A percentile compares a stretch with the other conserved stretches of the same genome.
These are phyloP conservation scores for Nitzschia palea DNA, from an alignment of 108 stramenopile genomes.

Conservation along the genomic window DNA sequence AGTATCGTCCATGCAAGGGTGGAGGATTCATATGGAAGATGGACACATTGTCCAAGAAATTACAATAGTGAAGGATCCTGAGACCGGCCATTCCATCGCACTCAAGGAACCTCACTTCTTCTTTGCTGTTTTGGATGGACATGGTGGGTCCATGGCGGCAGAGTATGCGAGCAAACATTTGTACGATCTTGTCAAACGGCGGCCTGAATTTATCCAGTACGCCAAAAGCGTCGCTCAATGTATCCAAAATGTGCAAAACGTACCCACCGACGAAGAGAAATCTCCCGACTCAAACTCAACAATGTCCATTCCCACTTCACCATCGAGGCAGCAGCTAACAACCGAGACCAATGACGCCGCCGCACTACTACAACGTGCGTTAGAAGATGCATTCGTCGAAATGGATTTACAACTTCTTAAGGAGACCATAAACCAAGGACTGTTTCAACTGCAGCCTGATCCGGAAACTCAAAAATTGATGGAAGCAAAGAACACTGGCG, in stretches of 20 bases:
- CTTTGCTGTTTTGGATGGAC: conserved; percentile 82
- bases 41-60: conserved; percentile 49
- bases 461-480: background rate
- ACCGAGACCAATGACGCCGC: conserved; percentile 29
- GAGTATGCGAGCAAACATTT: conserved; percentile 55
- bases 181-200: conserved; percentile 37
- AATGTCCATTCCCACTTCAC: conserved; percentile 7
- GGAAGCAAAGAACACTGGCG: background rate
- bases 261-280: background rate
- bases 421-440: conserved; percentile 20
- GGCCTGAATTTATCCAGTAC: conserved; percentile 54
- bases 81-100: background rate
- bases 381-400: conserved; percentile 59
- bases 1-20: conserved; percentile 87
- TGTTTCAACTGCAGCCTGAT: conserved; percentile 5
- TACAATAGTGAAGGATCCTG: background rate
- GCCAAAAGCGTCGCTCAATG: conserved; percentile 15
- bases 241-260: background rate
- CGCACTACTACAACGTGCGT: conserved; percentile 38
- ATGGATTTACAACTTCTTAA: conserved; percentile 59
- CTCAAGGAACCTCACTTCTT: conserved; percentile 41
- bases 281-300: conserved; percentile 15
- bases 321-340: background rate
- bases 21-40: conserved; percentile 88
- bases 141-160: conserved; percentile 77